These are phyloP conservation scores for Torulaspora globosa DNA, from an alignment of 1,139 yeast genomes.

Conservation along the genomic window DNA sequence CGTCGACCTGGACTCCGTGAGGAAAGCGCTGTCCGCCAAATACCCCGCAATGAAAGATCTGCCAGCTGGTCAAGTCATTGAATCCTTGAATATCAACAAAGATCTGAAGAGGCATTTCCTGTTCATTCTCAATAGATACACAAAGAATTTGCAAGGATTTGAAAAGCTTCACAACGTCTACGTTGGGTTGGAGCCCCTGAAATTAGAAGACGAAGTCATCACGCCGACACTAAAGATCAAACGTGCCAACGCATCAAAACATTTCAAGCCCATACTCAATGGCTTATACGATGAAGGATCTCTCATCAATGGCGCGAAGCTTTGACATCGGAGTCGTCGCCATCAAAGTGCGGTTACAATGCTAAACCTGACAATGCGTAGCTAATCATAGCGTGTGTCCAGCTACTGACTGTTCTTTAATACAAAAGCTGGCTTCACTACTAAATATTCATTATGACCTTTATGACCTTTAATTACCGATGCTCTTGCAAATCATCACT, in stretches of 20 bases:
- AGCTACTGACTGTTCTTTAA: no score
- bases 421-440: neutral
- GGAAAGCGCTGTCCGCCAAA: slow-evolving; percentile 19
- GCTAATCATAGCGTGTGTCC: no score
- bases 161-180: slow-evolving; percentile 62
- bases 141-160: slow-evolving; percentile 43
- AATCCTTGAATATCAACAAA: slow-evolving; percentile 30
- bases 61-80: slow-evolving; percentile 30
- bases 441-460: neutral
- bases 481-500: neutral
- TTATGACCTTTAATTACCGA: neutral
- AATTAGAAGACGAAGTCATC: slow-evolving; percentile 55
- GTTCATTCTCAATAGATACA: slow-evolving; percentile 31
- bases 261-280: slow-evolving; percentile 47
- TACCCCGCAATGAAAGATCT: slow-evolving; percentile 21
- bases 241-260: slow-evolving; percentile 54
- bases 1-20: slow-evolving; percentile 45
- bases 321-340: neutral
- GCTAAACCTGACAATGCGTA: no score
- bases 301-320: slow-evolving; percentile 16
- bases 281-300: slow-evolving; percentile 60
- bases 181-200: slow-evolving; percentile 63
- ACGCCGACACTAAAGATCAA: slow-evolving; percentile 77
- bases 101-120: slow-evolving; percentile 29
- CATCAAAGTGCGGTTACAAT: no score